Base-by-base conservation (phyloP, 2,329 filamentous ascomycete species). In the Capronia epimyces region DNA sequence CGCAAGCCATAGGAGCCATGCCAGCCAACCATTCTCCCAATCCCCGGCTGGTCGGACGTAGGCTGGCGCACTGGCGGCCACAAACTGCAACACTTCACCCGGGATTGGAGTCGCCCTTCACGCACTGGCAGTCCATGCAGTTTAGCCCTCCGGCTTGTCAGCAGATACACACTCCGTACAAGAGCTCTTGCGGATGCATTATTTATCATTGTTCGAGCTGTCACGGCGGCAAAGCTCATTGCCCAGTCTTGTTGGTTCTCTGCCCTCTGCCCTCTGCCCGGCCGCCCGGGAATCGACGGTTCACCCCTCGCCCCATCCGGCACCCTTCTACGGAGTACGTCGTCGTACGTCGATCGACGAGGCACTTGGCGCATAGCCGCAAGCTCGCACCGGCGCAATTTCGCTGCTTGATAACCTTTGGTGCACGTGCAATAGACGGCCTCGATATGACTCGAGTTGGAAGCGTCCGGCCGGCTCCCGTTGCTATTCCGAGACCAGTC, bases 41-140 rank as follows among this genome's bases (percentile, higher is more conserved):
- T 55, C 53, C 53, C 36, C 43, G 44, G 41, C 45, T 20, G 27
- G 36, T 46, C 39, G 46, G 34, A 22, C 49, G 53, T 55, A 29
- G 53, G 49, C 53, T 55, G 53, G 49, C 49, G 53, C 53, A 50
- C 49, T 50, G 53, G 53, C 49, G 52, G 53, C 49, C 49, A 55
- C 49, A 52, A 39, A 44, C 42, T 39, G 46, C 43, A 43, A 45
- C 39, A 27, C 41, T 29, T 31, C 10, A 36, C 13, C 27, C 18
- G 32, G 34, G 15, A 44, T 27, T 37, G 39, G 43, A 43, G 43
- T 37, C 36, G 13, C 36, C 42, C 2, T 16, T 45, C 37, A 42
- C 46, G 44, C 48, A 34, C 25, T 9, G 24, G 12, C 47, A 39
- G 39, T 16, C 36, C 47, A 41, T 49, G 36, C 47, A 44, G n/a